Base-by-base conservation (phyloP, 2,329 filamentous ascomycete genomes). In the Neonectria neomacrospora region DNA sequence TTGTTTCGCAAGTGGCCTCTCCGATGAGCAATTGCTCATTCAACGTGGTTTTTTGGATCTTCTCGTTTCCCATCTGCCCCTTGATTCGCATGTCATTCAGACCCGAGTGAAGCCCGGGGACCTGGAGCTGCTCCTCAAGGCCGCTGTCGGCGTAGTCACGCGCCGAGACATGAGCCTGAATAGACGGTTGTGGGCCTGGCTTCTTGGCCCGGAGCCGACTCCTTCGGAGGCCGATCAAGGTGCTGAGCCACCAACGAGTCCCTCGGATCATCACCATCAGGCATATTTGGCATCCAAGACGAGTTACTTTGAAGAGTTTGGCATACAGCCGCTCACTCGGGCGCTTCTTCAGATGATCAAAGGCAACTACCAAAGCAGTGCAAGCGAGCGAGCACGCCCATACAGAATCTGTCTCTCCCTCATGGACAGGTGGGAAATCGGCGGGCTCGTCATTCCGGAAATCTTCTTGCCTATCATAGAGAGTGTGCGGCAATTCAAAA, bases 361-460 rank as follows among this genome's bases (percentile, higher is more conserved):
- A 50, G 72, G 67, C 7, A 71, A 66, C 18, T 65, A 66, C n/a
- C 70, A 71, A 8, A 73, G 69, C 41, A 76, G 66, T 47, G 70
- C 72, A 14, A 80, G 83, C 18, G 93, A 96, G 73, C 86, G 90
- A 75, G 93, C 94, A 20, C 89, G 90, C 41, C 95, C 96, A 0
- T 97, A 97, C 75, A 90, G 94, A 60, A 93, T 98, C 66, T 96
- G 94, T 73, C 85, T 98, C 2, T 97, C 96, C 16, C 83, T 99
- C 55, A 98, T 99, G 96, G 96, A 99, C 79, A 90, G 94, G 62
- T 98, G 94, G 94, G 96, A 99, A 76, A 95, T 99, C 68, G 96
- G 96, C 30, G 93, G 93, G 1, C 84, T 95, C 18, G 89, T 99
- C 50, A 91, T 98, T 2, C 92, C 94, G 0, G 90, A 93, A 64